Conservation (phyloP, 139 green algal species). For the Eudorina sp. region DNA sequence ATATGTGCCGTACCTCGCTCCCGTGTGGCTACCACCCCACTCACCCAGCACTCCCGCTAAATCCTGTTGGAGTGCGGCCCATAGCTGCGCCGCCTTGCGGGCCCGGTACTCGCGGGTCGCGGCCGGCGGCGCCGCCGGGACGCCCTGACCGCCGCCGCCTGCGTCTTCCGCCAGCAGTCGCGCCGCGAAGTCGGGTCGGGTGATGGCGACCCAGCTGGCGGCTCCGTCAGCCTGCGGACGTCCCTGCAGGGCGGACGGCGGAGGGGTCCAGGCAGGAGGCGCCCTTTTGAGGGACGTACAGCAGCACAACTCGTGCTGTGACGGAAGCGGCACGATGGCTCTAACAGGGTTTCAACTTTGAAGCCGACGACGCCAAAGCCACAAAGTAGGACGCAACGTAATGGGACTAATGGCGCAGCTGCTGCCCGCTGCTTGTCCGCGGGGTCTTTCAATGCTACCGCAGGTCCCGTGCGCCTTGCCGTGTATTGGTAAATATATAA, state of each 20-base stretch:
- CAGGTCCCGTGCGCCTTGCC: no score
- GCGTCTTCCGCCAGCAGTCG: conserved; percentile 13
- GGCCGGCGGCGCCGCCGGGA: conserved; percentile 42
- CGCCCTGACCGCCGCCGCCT: neutral
- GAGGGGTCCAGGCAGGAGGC: neutral
- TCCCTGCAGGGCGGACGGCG: conserved; percentile 18
- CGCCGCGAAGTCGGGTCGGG: conserved; percentile 39
- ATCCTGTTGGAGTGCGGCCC: conserved; percentile 25
- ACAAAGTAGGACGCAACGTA: neutral
- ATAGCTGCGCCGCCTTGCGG: neutral
- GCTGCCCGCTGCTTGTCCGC: no score
- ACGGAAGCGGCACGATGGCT: neutral
- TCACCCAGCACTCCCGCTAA: neutral
- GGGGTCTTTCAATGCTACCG: no score
- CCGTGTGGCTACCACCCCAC: neutral
- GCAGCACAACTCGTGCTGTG: neutral
- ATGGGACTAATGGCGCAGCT: neutral
- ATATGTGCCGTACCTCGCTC: neutral
- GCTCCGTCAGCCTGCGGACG: conserved; percentile 44
- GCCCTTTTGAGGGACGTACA: neutral
- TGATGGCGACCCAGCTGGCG: conserved; percentile 52
- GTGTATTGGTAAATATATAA: no score
- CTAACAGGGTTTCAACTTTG: neutral
- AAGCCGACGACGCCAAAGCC: no score
- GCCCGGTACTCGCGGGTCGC: conserved; percentile 8